Conservation (phyloP, 257 asterid genomes). For the Solanum appendiculatum region DNA sequence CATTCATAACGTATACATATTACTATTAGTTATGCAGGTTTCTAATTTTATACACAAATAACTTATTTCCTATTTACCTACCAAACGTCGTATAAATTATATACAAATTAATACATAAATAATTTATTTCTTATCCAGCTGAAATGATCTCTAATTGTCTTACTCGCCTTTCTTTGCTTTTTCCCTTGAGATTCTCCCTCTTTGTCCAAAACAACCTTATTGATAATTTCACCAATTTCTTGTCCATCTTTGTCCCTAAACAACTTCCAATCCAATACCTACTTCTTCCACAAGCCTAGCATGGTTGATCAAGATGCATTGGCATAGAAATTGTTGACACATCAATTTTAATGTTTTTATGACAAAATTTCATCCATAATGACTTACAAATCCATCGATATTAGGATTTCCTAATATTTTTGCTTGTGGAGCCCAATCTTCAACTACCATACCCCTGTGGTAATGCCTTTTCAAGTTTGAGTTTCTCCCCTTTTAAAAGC, state of each 20-base stretch:
- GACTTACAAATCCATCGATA: conserved; percentile 11
- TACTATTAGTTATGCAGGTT: no score
- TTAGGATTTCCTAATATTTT: conserved; percentile 10
- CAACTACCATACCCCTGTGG: conserved; percentile 13
- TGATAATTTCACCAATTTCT: neutral
- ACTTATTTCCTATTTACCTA: no score
- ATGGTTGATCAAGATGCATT: conserved; percentile 14
- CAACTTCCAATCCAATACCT: conserved; percentile 15
- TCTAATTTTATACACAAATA: no score
- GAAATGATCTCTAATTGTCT: neutral
- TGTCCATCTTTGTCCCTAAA: conserved; percentile 4
- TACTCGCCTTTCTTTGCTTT: conserved; percentile 8
- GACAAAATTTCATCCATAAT: conserved; percentile 15
- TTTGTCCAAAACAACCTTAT: conserved; percentile 11
- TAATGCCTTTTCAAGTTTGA: neutral
- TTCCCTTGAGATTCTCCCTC: conserved; percentile 8
- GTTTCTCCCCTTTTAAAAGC: conserved; percentile 8
- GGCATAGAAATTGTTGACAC: conserved; percentile 16
- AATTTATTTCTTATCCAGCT: no score
- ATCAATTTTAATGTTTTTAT: conserved; percentile 7
- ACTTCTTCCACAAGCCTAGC: conserved; percentile 8
- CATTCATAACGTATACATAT: no score
- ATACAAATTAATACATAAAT: no score
- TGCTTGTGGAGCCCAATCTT: conserved; percentile 17
- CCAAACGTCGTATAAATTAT: no score